Evolutionary conservation across 805 yeast species (phyloP).

Genomic region (Schizosaccharomyces cryophilus): DNA sequence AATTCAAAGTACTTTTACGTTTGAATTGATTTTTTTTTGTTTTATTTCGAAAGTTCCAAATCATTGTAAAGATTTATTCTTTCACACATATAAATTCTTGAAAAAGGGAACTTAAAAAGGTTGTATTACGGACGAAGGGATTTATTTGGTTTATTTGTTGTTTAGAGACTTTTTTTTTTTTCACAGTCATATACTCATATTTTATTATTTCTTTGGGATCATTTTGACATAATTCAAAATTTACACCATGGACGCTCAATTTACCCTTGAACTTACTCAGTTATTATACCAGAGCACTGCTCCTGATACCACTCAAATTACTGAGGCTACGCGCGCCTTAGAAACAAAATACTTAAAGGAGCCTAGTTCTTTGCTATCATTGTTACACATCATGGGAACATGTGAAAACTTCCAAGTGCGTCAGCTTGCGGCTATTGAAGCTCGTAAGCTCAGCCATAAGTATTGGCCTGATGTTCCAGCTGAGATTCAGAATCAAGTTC

Average conservation of each 20-base stretch:
- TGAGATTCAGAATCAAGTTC: slow-evolving; percentile 29
- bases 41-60: no score
- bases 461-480: slow-evolving; percentile 32
- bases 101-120: no score
- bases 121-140: no score
- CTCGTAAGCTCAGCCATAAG: slow-evolving; percentile 51
- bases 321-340: slow-evolving; percentile 55
- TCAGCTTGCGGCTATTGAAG: slow-evolving; percentile 91
- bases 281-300: slow-evolving; percentile 43
- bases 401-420: slow-evolving; percentile 47
- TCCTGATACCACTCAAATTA: slow-evolving; percentile 57
- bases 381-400: slow-evolving; percentile 56
- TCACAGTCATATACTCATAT: no score
- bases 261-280: slow-evolving; percentile 20
- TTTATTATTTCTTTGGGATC: no score
- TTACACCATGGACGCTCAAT: not conserved
- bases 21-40: no score
- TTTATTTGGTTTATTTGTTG: no score
- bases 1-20: no score
- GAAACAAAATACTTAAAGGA: slow-evolving; percentile 50
- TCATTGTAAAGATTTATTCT: no score
- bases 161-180: no score
- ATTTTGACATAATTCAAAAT: not conserved
- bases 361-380: slow-evolving; percentile 51
- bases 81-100: no score